These are phyloP conservation scores for Solanum verrucosum DNA, from an alignment of 257 asterid species.

Conservation along the genomic window DNA sequence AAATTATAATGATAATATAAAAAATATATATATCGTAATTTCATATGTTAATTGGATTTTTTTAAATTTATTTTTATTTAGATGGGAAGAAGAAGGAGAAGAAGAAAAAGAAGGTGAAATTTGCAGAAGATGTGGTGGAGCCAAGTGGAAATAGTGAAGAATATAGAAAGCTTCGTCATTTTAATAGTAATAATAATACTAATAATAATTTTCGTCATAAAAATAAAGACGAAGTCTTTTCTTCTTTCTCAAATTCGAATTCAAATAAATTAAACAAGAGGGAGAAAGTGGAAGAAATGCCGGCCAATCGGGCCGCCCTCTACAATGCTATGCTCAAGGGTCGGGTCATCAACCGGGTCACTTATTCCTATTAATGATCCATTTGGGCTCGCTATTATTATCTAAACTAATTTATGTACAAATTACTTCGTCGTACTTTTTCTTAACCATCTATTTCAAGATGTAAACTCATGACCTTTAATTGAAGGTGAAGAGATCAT, in stretches of 20 bases:
- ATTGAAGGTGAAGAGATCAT: not conserved
- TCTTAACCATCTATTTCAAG: not conserved
- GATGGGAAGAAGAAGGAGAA: constrained; percentile 43
- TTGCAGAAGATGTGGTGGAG: constrained; percentile 88
- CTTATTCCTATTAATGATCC: constrained; percentile 30
- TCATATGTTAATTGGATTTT: not conserved
- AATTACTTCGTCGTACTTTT: not conserved
- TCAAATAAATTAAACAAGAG: constrained; percentile 1
- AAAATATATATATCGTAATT: not conserved
- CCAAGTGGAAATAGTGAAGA: constrained; percentile 68
- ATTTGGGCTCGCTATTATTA: not conserved
- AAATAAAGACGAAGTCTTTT: not conserved
- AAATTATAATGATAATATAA: not conserved
- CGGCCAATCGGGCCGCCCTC: constrained; percentile 60
- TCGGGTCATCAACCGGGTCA: constrained; percentile 37
- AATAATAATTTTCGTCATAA: not conserved
- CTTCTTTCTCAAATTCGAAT: constrained; percentile 1
- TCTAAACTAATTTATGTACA: constrained; percentile 4
- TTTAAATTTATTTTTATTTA: not conserved
- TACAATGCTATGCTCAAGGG: constrained; percentile 68
- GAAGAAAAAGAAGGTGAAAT: constrained; percentile 70
- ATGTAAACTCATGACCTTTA: not conserved
- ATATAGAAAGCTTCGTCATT: constrained; percentile 39
- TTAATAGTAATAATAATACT: not conserved
- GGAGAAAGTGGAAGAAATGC: constrained; percentile 36